Evolutionary conservation across 495 filamentous ascomycete genomes (phyloP).

Genomic region (Penicillium taxi): DNA sequence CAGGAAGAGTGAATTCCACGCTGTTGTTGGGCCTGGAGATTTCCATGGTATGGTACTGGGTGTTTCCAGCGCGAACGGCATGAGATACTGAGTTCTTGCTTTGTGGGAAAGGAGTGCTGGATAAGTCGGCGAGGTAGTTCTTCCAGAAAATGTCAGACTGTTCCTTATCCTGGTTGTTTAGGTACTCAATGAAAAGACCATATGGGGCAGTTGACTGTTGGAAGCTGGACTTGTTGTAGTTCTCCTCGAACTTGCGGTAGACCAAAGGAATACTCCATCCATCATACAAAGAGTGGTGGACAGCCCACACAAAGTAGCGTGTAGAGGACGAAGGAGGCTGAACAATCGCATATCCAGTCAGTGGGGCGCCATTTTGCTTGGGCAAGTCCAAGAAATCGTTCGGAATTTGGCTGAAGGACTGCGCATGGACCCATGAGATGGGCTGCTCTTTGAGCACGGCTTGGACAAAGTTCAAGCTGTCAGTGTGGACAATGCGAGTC

Average conservation of each 20-base stretch:
- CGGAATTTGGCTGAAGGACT: slow-evolving; percentile 39
- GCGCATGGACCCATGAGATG: slow-evolving; percentile 39
- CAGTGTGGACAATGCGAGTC: slow-evolving; percentile 48
- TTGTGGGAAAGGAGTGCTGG: slow-evolving; percentile 23
- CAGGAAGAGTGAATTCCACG: slow-evolving; percentile 38
- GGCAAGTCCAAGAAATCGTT: slow-evolving; percentile 34
- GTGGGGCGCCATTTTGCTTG: slow-evolving; percentile 45
- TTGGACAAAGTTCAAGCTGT: slow-evolving; percentile 42
- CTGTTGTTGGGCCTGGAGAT: slow-evolving; percentile 13
- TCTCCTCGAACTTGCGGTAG: slow-evolving; percentile 47
- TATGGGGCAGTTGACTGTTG: slow-evolving; percentile 22
- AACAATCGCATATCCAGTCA: slow-evolving; percentile 51
- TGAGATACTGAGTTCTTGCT: slow-evolving; percentile 21
- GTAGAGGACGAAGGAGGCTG: slow-evolving; percentile 15
- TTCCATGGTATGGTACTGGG: slow-evolving; percentile 20
- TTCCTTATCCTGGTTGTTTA: slow-evolving; percentile 24
- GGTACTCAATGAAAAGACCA: slow-evolving; percentile 36
- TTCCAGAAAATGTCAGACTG: slow-evolving; percentile 41
- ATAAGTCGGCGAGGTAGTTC: slow-evolving; percentile 23
- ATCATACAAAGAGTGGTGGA: slow-evolving; percentile 67
- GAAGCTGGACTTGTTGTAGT: slow-evolving; percentile 20
- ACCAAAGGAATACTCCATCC: slow-evolving; percentile 57
- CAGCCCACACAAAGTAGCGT: slow-evolving; percentile 50
- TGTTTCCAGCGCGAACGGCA: slow-evolving; percentile 24
- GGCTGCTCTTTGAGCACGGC: slow-evolving; percentile 44